A percentile compares a stretch with the other conserved stretches of the same genome.
These are phyloP conservation scores for Lithocarpus polystachyus DNA, from an alignment of 306 rosid species.

Conservation along the genomic window DNA sequence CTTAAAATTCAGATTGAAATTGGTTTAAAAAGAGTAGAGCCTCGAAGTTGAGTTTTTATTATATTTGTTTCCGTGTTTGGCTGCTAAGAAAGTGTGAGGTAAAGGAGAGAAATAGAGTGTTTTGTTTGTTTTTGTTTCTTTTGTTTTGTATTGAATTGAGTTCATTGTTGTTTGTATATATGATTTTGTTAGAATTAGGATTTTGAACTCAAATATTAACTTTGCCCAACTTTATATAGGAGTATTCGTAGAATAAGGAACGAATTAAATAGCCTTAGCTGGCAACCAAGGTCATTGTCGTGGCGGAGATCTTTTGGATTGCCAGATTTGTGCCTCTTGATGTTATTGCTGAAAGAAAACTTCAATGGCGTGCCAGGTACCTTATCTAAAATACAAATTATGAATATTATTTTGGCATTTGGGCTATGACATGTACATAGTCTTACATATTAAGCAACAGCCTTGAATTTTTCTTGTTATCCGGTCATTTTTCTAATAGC, in stretches of 20 bases:
- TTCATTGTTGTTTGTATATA: not conserved
- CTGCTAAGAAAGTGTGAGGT: too few species aligned
- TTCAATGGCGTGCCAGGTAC: slow-evolving; percentile 60
- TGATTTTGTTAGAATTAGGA: not conserved
- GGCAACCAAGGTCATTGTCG: slow-evolving; percentile 37
- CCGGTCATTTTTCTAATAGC: too few species aligned
- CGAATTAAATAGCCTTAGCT: slow-evolving; percentile 15
- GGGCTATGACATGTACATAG: too few species aligned
- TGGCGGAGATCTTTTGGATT: slow-evolving; percentile 61
- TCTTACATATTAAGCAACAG: too few species aligned
- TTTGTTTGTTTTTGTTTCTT: not conserved
- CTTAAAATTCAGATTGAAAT: too few species aligned
- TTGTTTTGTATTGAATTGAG: not conserved
- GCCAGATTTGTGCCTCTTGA: slow-evolving; percentile 25
- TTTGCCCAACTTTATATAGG: slow-evolving; percentile 12
- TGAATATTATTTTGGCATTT: too few species aligned
- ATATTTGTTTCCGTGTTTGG: too few species aligned
- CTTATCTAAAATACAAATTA: too few species aligned
- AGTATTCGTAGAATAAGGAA: slow-evolving; percentile 16
- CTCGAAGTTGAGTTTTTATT: too few species aligned
- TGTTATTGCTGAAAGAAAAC: slow-evolving; percentile 39
- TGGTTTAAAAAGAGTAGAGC: too few species aligned
- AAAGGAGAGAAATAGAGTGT: too few species aligned
- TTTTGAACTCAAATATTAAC: not conserved
- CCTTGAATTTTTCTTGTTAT: too few species aligned